A percentile compares a stretch with the other conserved stretches of the same genome.
These are phyloP conservation scores for Phytopythium kandeliae DNA, from an alignment of 352 stramenopile genomes.

Conservation along the genomic window DNA sequence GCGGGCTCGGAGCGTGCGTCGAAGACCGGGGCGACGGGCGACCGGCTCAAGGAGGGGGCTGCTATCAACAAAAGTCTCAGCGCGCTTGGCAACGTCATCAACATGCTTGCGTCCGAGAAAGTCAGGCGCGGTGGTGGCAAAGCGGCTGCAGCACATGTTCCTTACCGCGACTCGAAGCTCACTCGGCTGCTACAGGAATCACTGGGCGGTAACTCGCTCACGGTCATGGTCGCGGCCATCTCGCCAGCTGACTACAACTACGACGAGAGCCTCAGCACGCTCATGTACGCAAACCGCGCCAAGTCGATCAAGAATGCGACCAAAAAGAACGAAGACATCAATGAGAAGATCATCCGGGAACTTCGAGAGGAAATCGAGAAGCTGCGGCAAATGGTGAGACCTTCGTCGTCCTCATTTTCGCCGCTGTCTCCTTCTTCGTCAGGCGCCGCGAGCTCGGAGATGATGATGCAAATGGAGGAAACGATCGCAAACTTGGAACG, in stretches of 20 bases:
- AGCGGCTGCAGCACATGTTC: constrained; percentile 55
- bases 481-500: constrained; percentile 83
- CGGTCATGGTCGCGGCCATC: constrained; percentile 94
- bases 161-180: constrained; percentile 90
- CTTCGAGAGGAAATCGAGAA: constrained; percentile 90
- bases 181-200: constrained; percentile 88
- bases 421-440: neutral
- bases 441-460: constrained; percentile 18
- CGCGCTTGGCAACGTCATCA: constrained; percentile 91
- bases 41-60: constrained; percentile 87
- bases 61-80: constrained; percentile 92
- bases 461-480: constrained; percentile 81
- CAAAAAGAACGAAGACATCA: constrained; percentile 88
- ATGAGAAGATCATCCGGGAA: constrained; percentile 89
- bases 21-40: constrained; percentile 85
- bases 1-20: constrained; percentile 83
- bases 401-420: constrained; percentile 7
- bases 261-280: constrained; percentile 91
- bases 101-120: constrained; percentile 66
- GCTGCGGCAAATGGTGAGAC: constrained; percentile 83
- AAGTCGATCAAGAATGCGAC: constrained; percentile 91
- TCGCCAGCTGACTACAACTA: constrained; percentile 90
- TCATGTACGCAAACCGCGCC: constrained; percentile 91
- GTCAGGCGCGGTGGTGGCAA: constrained; percentile 25
- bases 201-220: constrained; percentile 89